Conservation (phyloP, 768 basidiomycete species). For the Leccinum imitatum region DNA sequence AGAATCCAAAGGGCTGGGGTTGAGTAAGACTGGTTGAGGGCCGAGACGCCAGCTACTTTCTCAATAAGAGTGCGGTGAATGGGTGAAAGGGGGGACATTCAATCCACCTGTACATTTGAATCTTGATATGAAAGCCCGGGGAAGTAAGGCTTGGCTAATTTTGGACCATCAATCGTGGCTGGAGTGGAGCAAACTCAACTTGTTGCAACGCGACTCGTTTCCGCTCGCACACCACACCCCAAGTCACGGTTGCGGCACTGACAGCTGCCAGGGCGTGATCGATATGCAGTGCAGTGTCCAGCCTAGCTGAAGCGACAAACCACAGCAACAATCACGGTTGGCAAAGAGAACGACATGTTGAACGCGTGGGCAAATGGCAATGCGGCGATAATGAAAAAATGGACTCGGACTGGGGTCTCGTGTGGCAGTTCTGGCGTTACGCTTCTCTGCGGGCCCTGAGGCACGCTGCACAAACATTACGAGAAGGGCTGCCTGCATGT, state of each 20-base stretch:
- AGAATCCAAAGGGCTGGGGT: slow-evolving; percentile 4
- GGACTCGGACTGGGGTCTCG: slow-evolving; percentile 6
- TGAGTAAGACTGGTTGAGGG: background rate
- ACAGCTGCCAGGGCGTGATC: slow-evolving; percentile 11
- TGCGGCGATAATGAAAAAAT: slow-evolving; percentile 20
- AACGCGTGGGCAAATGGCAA: slow-evolving; percentile 5
- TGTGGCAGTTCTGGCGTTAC: slow-evolving; percentile 12
- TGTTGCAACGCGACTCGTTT: slow-evolving; percentile 24
- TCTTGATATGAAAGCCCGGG: slow-evolving; percentile 14
- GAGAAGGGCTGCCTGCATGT: slow-evolving; percentile 2
- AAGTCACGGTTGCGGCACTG: background rate
- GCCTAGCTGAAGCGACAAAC: slow-evolving; percentile 6
- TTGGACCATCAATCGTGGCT: slow-evolving; percentile 13
- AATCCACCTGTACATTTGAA: background rate
- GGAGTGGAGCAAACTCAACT: background rate
- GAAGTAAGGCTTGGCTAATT: slow-evolving; percentile 10
- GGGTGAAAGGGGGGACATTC: slow-evolving; percentile 6
- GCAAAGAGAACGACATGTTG: slow-evolving; percentile 10
- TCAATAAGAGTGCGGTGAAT: slow-evolving; percentile 10
- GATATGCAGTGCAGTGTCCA: slow-evolving; percentile 8
- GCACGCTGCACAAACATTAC: slow-evolving; percentile 9
- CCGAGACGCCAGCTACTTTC: slow-evolving; percentile 1
- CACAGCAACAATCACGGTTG: background rate
- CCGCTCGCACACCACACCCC: slow-evolving; percentile 11
- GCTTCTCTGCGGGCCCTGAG: slow-evolving; percentile 8